Conservation (phyloP, 768 basidiomycete species). For the Suillus subluteus region DNA sequence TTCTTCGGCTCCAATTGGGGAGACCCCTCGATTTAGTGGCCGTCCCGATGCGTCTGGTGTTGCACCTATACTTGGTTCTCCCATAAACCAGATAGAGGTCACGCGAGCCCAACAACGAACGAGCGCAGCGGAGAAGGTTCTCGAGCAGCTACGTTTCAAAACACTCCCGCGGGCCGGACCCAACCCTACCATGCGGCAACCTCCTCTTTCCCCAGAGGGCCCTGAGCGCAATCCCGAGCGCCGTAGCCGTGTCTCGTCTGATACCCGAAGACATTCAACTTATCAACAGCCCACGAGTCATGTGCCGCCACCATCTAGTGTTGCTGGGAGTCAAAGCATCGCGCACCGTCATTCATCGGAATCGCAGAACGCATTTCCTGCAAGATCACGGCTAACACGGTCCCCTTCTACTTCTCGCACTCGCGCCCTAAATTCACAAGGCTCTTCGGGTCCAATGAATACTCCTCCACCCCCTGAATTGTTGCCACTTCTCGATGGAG, state of each 20-base stretch:
- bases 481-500: constrained; percentile 74
- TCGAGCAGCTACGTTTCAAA: constrained; percentile 64
- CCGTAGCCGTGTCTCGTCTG: constrained; percentile 32
- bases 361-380: background rate
- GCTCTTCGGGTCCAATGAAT: constrained; percentile 25
- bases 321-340: constrained; percentile 17
- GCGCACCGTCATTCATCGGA: background rate
- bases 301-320: constrained; percentile 18
- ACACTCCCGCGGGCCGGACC: constrained; percentile 52
- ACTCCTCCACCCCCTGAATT: constrained; percentile 54
- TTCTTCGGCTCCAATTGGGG: background rate
- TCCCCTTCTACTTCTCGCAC: constrained; percentile 60
- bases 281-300: constrained; percentile 21
- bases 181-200: constrained; percentile 19
- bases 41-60: constrained; percentile 26
- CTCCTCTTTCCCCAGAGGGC: constrained; percentile 24
- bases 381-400: constrained; percentile 47
- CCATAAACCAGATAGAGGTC: constrained; percentile 39
- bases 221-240: constrained; percentile 19
- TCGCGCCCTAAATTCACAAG: constrained; percentile 28
- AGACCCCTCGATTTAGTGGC: constrained; percentile 25
- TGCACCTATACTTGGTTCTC: constrained; percentile 29
- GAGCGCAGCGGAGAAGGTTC: constrained; percentile 70
- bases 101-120: constrained; percentile 45
- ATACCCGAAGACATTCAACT: constrained; percentile 28